phyloP scores from a whole-genome alignment of 2,329 filamentous ascomycete species.

The Hymenoscyphus scutula region DNA sequence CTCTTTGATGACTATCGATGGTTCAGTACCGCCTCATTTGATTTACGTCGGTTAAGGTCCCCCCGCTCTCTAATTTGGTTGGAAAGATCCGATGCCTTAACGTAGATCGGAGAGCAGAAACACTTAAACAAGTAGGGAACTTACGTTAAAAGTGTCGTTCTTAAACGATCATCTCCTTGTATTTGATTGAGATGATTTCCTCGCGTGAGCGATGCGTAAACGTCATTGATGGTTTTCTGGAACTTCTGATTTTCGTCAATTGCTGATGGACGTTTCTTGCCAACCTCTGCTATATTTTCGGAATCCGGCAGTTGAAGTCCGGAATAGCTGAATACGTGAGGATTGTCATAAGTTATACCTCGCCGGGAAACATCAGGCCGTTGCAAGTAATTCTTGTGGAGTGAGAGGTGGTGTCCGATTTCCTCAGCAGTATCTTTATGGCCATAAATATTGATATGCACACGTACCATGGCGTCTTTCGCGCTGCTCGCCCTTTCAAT shows the following conservation, averaged over 20 bases:
- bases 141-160: neutral
- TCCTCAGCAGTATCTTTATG: neutral
- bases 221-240: neutral
- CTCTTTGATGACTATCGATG: slow-evolving; percentile 39
- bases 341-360: neutral
- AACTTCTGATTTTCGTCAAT: neutral
- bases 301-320: neutral
- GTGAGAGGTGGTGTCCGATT: neutral
- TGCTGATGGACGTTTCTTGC: neutral
- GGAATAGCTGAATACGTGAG: neutral
- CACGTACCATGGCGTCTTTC: neutral
- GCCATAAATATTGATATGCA: neutral
- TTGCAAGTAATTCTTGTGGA: neutral
- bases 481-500: neutral
- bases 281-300: neutral
- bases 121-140: neutral
- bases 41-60: neutral
- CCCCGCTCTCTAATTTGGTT: neutral
- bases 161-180: neutral
- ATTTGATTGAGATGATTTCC: neutral
- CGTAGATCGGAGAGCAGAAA: neutral
- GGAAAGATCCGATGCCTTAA: neutral
- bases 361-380: neutral
- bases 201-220: neutral
- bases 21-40: neutral